phyloP scores from a whole-genome alignment of 2,329 filamentous ascomycete species.

The Penicillium sclerotiorum region DNA sequence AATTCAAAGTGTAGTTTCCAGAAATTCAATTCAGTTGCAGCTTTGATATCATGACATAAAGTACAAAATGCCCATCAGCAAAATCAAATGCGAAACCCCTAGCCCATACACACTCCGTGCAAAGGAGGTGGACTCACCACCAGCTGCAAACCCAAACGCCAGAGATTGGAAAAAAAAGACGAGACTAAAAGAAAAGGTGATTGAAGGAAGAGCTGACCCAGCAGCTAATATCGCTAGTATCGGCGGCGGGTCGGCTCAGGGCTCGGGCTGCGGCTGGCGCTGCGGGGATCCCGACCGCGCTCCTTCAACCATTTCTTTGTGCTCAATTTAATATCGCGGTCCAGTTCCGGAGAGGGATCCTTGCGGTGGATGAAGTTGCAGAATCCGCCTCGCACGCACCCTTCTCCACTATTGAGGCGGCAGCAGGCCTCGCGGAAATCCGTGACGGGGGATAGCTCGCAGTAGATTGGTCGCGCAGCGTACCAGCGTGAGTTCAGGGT shows the following conservation, averaged over 20 bases:
- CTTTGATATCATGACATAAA: slow-evolving; percentile 36
- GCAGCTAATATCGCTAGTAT: slow-evolving; percentile 52
- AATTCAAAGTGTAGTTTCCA: not conserved
- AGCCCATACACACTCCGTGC: slow-evolving; percentile 19
- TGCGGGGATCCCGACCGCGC: slow-evolving; percentile 81
- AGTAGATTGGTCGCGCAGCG: slow-evolving; percentile 94
- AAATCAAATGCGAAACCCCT: slow-evolving; percentile 17
- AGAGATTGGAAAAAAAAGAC: slow-evolving; percentile 16
- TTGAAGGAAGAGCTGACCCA: not conserved
- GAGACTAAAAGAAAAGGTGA: slow-evolving; percentile 14
- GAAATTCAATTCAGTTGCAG: slow-evolving; percentile 15
- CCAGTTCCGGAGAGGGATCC: slow-evolving; percentile 85
- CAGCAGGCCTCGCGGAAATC: slow-evolving; percentile 98
- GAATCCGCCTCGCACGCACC: slow-evolving; percentile 93
- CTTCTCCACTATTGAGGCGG: slow-evolving; percentile 89
- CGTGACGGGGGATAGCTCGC: slow-evolving; percentile 93
- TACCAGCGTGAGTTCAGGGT: slow-evolving; percentile 95
- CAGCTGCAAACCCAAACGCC: slow-evolving; percentile 28
- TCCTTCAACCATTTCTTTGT: slow-evolving; percentile 96
- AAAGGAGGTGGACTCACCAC: slow-evolving; percentile 20
- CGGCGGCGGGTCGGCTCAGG: slow-evolving; percentile 79
- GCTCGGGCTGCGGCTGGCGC: slow-evolving; percentile 77
- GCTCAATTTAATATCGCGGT: slow-evolving; percentile 79
- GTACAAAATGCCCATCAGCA: slow-evolving; percentile 22
- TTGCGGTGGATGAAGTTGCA: slow-evolving; percentile 99